Evolutionary conservation across 495 filamentous ascomycete genomes (phyloP).

Genomic region (Aspergillus affinis): DNA sequence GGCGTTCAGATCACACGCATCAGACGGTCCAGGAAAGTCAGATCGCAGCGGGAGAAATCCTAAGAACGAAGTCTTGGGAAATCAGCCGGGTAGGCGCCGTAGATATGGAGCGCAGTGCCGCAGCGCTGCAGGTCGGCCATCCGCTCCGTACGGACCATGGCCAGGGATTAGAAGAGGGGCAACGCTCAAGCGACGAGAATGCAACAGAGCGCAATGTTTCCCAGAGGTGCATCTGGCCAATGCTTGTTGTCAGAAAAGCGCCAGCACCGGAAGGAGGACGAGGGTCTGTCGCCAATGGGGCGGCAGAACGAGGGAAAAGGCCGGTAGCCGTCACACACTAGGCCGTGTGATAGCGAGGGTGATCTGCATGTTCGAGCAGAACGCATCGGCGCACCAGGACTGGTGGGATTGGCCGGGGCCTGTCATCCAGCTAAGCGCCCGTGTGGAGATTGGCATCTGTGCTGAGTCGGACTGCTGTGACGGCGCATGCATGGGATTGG

Average conservation of each 20-base stretch:
- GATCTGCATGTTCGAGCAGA: slow-evolving; percentile 34
- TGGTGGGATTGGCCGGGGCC: neutral
- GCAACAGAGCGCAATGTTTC: slow-evolving; percentile 33
- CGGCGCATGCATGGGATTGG: slow-evolving; percentile 7
- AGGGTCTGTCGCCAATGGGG: slow-evolving; percentile 37
- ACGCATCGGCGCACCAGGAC: slow-evolving; percentile 3
- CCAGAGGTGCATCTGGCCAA: slow-evolving; percentile 44
- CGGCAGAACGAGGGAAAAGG: slow-evolving; percentile 18
- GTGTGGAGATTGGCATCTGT: slow-evolving; percentile 7
- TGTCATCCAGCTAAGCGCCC: slow-evolving; percentile 14
- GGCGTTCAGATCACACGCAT: slow-evolving; percentile 35
- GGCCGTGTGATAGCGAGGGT: slow-evolving; percentile 34
- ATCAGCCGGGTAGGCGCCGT: slow-evolving; percentile 17
- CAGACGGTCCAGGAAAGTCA: slow-evolving; percentile 18
- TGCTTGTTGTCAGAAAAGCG: slow-evolving; percentile 39
- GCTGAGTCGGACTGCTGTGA: slow-evolving; percentile 8
- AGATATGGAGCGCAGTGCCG: slow-evolving; percentile 20
- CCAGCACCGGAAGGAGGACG: slow-evolving; percentile 29
- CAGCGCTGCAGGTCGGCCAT: too few relatives aligned
- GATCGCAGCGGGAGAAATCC: slow-evolving; percentile 25
- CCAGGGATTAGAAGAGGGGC: slow-evolving; percentile 33
- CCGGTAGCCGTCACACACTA: slow-evolving; percentile 45
- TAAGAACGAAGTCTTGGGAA: slow-evolving; percentile 11
- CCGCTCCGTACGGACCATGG: slow-evolving; percentile 19
- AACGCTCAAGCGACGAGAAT: slow-evolving; percentile 21